phyloP scores from a whole-genome alignment of 805 yeast genomes.

The Teunomyces pallodes region DNA sequence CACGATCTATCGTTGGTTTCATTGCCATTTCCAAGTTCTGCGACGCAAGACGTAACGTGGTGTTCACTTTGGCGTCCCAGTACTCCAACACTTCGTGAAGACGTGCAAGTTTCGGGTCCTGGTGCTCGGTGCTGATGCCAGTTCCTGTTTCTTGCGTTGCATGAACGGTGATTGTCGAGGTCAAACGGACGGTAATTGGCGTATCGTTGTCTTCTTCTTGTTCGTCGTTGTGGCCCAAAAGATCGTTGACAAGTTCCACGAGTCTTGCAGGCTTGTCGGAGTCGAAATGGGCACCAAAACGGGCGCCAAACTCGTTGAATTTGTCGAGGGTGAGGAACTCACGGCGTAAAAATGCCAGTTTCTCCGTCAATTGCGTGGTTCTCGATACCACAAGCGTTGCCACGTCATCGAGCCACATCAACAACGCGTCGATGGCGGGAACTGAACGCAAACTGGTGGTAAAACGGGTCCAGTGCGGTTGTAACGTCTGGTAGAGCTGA shows the following conservation, averaged over 20 bases:
- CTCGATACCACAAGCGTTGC: background rate
- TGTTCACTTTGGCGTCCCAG: conserved; percentile 35
- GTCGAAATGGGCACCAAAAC: background rate
- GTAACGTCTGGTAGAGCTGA: no score
- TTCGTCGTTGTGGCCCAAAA: conserved; percentile 3
- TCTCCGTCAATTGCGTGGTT: conserved; percentile 15
- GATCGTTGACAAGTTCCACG: conserved; percentile 4
- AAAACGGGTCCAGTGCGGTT: no score
- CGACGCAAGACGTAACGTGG: conserved; percentile 33
- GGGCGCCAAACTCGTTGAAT: conserved; percentile 12
- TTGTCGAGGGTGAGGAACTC: conserved; percentile 26
- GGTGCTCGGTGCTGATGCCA: conserved; percentile 6
- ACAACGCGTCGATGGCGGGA: background rate
- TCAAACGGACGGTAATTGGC: conserved; percentile 1
- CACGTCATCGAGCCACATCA: background rate
- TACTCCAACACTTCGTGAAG: conserved; percentile 29
- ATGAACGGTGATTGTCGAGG: conserved; percentile 7
- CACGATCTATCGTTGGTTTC: conserved; percentile 21
- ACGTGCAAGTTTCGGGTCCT: conserved; percentile 1
- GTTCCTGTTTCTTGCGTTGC: no score
- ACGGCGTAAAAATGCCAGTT: conserved; percentile 19
- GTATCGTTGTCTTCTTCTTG: conserved; percentile 1
- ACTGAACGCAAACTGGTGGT: background rate
- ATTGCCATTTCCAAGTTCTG: conserved; percentile 31
- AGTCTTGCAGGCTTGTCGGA: background rate